Base-by-base conservation (phyloP, 352 stramenopile species). In the Globisporangium carolinianum region DNA sequence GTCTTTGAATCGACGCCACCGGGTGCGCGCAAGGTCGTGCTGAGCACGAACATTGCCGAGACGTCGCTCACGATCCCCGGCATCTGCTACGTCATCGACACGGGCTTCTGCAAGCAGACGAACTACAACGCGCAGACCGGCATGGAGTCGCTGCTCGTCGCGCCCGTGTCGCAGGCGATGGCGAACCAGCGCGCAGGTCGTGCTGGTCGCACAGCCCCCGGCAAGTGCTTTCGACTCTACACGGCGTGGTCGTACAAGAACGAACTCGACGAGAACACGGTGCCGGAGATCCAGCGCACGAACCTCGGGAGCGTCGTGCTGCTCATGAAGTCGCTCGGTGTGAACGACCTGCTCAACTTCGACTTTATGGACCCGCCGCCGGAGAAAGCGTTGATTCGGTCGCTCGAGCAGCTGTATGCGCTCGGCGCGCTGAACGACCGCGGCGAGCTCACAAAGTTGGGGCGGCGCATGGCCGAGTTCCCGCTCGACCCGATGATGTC, bases 291-390 rank as follows among this genome's bases (percentile, higher is more conserved):
- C 57, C 82, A 98, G 63, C 75, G 97, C 15, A 99, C 97, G 11
- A 99, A 99, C 65, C 86, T 99, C 63, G 85, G 87, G 10, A 98
- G 95, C 71, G 97, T 99, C 5, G 97, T 99, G 57, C 76, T 99
- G 43, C 88, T 99, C 67, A 91, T 99, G 58, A 99, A 99, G 73
- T 98, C 86, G 63, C 81, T 99, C 4, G 98, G 98, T 5, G 99
- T 99, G 67, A 97, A 99, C 67, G 96, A 99, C 72, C 70, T 99
- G 52, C 71, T 99, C 17, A 82, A 99, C 66, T 99, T 99, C 64
- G 98, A 99, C 74, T 99, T 99, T 63, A 99, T 99, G 96, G 97
- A 99, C 73, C 86, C 95, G 15, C 98, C 98, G 15, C 97, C 98
- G 4, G 89, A 98, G 47, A 98, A 99, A 74, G 97, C 97, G 15